phyloP scores from a whole-genome alignment of 2,329 filamentous ascomycete genomes.

The Calonectria multiphialidica region DNA sequence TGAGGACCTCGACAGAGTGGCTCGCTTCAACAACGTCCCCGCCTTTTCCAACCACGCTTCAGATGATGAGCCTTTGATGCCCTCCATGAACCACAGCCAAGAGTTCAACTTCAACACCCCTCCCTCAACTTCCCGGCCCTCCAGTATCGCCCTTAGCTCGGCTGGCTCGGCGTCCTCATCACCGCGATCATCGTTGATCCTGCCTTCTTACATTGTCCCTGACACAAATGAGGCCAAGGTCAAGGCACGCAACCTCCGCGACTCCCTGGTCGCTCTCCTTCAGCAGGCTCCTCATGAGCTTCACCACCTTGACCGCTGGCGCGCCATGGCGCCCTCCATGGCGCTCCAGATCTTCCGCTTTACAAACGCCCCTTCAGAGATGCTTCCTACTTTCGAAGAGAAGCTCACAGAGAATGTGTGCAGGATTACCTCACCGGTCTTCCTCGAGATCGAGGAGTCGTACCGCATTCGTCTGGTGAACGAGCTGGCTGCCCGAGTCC shows the following conservation, averaged over 20 bases:
- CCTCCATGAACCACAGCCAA: constrained; percentile 45
- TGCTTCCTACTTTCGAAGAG: constrained; percentile 62
- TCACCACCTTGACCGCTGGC: constrained; percentile 62
- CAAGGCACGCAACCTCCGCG: constrained; percentile 63
- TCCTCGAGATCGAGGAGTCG: constrained; percentile 61
- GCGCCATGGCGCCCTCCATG: constrained; percentile 63
- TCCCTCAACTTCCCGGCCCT: constrained; percentile 59
- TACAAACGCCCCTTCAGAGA: constrained; percentile 62
- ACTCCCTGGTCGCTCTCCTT: constrained; percentile 65
- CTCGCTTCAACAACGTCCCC: constrained; percentile 47
- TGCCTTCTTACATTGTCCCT: constrained; percentile 52
- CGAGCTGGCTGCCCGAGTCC: constrained; percentile 63
- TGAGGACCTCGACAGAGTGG: constrained; percentile 63
- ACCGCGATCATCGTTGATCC: constrained; percentile 60
- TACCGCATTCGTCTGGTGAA: constrained; percentile 63
- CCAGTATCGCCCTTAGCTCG: constrained; percentile 64
- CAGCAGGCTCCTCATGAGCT: constrained; percentile 61
- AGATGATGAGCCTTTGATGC: constrained; percentile 40
- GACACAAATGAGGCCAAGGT: constrained; percentile 56
- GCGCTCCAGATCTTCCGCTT: constrained; percentile 71
- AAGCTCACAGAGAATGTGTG: constrained; percentile 60
- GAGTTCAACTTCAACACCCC: constrained; percentile 64
- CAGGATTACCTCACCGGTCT: constrained; percentile 57
- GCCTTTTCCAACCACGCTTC: constrained; percentile 37
- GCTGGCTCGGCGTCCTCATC: constrained; percentile 63